Evolutionary conservation across 2,329 filamentous ascomycete genomes (phyloP), one percentile per base, ranked within the genome.

Genomic region (Fusarium scirpi): DNA sequence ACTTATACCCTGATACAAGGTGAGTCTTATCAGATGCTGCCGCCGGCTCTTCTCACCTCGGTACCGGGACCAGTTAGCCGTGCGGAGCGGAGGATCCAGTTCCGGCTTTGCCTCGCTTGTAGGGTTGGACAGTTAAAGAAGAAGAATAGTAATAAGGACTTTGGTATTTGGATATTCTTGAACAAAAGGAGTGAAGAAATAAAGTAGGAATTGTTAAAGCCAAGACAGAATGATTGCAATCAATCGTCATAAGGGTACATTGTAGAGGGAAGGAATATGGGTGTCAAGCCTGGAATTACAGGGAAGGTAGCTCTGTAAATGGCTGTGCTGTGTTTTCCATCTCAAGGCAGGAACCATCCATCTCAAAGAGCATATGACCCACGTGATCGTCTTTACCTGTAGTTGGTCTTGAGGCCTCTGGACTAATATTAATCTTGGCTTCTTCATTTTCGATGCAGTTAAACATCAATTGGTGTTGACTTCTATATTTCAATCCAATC

Each of bases 311-410:
- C 38, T 30, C 44, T 47, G 59, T 62, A 64, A 34, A 58, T 58
- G 54, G 49, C 52, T 68, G 52, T 25, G 48, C 15, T 25, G 8
- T 48, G 55, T 53, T 48, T 65, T 59, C 47, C 15, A 40, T 32
- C 27, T 20, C 20, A 20, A 58, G 46, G 46, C 27, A 49, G 22
- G 25, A 43, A 30, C 25, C 16, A 32, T 34, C 15, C 60, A 45
- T 40, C 47, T 22, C 22, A 66, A 66, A 61, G 34, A 40, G 62
- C 63, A 66, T 47, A 66, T 71, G 67, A 57, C 45, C 49, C 67
- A 70, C 67, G 67, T 70, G 67, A 70, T 55, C 67, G 44, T 57
- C 56, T 55, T 22, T 25, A n/a, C 8, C 49, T 45, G 43, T 54
- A 66, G 27, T 62, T 38, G 10, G 30, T 47, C 40, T 48, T 47